phyloP scores from a whole-genome alignment of 768 basidiomycete genomes.

The Cystobasidium onofrii region DNA sequence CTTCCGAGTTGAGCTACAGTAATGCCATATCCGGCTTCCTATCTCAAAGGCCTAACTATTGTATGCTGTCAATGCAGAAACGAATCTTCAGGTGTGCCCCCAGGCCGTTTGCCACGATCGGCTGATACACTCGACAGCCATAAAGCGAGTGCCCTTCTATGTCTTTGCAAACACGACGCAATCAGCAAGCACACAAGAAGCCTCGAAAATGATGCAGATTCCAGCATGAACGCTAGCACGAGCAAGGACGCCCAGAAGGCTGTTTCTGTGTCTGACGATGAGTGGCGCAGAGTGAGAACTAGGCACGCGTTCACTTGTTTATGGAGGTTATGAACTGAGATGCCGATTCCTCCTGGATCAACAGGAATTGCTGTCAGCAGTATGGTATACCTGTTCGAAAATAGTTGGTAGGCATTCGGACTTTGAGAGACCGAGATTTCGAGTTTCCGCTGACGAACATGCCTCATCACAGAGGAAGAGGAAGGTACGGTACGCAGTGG shows the following conservation, averaged over 20 bases:
- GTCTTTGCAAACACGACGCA: neutral
- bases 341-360: neutral
- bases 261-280: neutral
- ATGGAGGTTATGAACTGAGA: neutral
- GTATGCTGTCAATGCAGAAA: too few species aligned
- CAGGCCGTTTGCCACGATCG: too few species aligned
- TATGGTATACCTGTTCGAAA: constrained; percentile 22
- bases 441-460: neutral
- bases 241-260: neutral
- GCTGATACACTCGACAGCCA: too few species aligned
- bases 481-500: neutral
- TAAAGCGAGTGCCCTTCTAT: too few species aligned
- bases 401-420: constrained; percentile 12
- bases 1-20: too few species aligned
- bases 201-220: neutral
- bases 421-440: neutral
- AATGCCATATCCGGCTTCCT: too few species aligned
- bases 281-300: neutral
- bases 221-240: neutral
- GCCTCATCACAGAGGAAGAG: neutral
- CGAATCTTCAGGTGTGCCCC: too few species aligned
- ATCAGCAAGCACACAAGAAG: neutral
- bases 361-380: constrained; percentile 24
- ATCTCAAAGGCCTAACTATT: too few species aligned
- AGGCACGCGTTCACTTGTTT: neutral